Percentiles rank a stretch among this genome's conserved stretches.
Evolutionary conservation across 1,139 yeast genomes (phyloP).

Genomic region (Debaryomyces coudertii): DNA sequence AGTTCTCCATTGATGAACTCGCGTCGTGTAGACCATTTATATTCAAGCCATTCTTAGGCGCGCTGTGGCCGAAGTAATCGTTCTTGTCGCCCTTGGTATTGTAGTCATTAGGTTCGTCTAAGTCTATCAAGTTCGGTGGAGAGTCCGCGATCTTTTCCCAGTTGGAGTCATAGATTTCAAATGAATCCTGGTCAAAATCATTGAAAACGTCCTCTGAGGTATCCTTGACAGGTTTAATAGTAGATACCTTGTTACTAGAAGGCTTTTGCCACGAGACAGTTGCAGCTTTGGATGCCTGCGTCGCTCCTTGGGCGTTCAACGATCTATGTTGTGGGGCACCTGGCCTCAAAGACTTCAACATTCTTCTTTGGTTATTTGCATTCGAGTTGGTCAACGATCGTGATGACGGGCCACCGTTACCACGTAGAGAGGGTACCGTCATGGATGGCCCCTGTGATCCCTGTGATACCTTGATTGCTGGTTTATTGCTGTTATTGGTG

Average conservation of each 20-base stretch:
- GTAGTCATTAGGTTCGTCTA: conserved; percentile 24
- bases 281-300: conserved; percentile 50
- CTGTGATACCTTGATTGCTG: conserved; percentile 18
- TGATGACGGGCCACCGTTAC: conserved; percentile 15
- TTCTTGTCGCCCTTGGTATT: conserved; percentile 13
- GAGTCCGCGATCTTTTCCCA: conserved; percentile 33
- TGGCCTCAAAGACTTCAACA: conserved; percentile 45
- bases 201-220: conserved; percentile 31
- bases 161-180: conserved; percentile 25
- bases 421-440: conserved; percentile 36
- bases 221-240: conserved; percentile 14
- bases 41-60: not conserved
- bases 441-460: conserved; percentile 15
- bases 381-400: conserved; percentile 17
- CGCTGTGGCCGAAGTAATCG: conserved; percentile 13
- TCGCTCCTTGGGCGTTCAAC: conserved; percentile 7
- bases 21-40: conserved; percentile 9
- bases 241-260: conserved; percentile 17
- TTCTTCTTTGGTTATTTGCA: conserved; percentile 23
- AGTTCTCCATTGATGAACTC: conserved; percentile 23
- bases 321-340: conserved; percentile 9
- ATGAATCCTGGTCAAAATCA: conserved; percentile 51
- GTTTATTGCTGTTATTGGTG: conserved; percentile 12
- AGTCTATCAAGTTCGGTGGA: conserved; percentile 37
- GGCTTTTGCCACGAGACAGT: conserved; percentile 45